phyloP scores from a whole-genome alignment of 2,329 filamentous ascomycete genomes.

The Dothideomycetes sp. region DNA sequence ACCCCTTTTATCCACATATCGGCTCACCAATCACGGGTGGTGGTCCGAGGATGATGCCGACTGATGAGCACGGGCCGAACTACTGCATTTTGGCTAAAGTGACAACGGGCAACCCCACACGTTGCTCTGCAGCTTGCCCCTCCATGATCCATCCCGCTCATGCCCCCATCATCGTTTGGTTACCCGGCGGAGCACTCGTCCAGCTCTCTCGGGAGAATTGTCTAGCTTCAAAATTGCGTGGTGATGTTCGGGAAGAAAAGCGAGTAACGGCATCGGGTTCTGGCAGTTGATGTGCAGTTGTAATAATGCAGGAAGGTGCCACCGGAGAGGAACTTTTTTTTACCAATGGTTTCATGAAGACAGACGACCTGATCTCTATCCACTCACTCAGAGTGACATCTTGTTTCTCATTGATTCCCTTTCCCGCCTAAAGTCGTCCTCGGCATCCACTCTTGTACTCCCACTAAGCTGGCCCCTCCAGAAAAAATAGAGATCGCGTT shows the following conservation, averaged over 20 bases:
- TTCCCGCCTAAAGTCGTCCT: slow-evolving; percentile 12
- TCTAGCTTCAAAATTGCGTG: background rate
- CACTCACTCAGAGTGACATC: slow-evolving; percentile 1
- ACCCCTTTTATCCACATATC: too few species aligned
- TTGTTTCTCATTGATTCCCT: slow-evolving; percentile 6
- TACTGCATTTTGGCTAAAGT: slow-evolving; percentile 4
- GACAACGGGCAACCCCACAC: slow-evolving; percentile 2
- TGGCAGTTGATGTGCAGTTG: slow-evolving; percentile 9
- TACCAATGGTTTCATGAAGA: too few species aligned
- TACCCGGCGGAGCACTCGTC: background rate
- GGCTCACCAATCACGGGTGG: too few species aligned
- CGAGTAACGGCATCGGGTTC: background rate
- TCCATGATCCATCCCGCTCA: slow-evolving; percentile 6
- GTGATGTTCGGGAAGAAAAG: background rate
- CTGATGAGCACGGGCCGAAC: slow-evolving; percentile 11
- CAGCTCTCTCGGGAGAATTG: background rate
- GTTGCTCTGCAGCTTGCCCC: slow-evolving; percentile 4
- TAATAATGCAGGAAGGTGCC: slow-evolving; percentile 10
- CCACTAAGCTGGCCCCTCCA: slow-evolving; percentile 7
- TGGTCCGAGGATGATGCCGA: slow-evolving; percentile 1
- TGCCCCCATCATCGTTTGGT: background rate
- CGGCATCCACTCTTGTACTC: slow-evolving; percentile 8
- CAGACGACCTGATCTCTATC: background rate
- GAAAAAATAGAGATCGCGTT: too few species aligned
- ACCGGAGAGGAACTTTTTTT: slow-evolving; percentile 7